A percentile compares a stretch with the other conserved stretches of the same genome.
These are phyloP conservation scores for Septoria petroselini DNA, from an alignment of 2,329 filamentous ascomycete species.

Conservation along the genomic window DNA sequence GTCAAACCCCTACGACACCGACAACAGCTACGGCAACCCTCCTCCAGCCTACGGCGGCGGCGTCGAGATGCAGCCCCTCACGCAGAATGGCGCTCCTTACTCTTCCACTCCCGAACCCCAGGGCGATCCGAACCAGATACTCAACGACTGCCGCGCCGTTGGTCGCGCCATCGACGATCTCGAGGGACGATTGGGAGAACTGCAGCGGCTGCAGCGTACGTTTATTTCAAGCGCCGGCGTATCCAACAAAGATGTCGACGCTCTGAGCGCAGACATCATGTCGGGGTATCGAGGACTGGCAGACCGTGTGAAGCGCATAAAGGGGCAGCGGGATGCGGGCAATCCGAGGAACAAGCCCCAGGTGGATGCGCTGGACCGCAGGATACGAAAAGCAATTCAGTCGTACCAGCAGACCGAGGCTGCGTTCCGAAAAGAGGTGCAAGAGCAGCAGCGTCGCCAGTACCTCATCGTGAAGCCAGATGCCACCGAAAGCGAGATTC, in stretches of 20 bases:
- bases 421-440: slow-evolving; percentile 73
- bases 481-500: slow-evolving; percentile 71
- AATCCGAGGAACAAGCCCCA: slow-evolving; percentile 73
- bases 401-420: slow-evolving; percentile 78
- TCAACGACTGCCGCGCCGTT: slow-evolving; percentile 81
- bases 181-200: slow-evolving; percentile 66
- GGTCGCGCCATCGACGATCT: slow-evolving; percentile 73
- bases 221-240: slow-evolving; percentile 67
- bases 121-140: slow-evolving; percentile 68
- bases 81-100: slow-evolving; percentile 28
- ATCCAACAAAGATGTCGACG: slow-evolving; percentile 65
- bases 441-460: slow-evolving; percentile 82
- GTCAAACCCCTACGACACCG: slow-evolving; percentile 54
- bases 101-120: slow-evolving; percentile 29
- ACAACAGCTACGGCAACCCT: slow-evolving; percentile 30
- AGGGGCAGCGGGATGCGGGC: slow-evolving; percentile 71
- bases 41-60: slow-evolving; percentile 32
- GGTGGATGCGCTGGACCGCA: slow-evolving; percentile 74
- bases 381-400: slow-evolving; percentile 76
- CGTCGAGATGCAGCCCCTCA: slow-evolving; percentile 69
- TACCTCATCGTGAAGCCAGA: slow-evolving; percentile 76
- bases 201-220: slow-evolving; percentile 68
- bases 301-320: slow-evolving; percentile 75
- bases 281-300: slow-evolving; percentile 74
- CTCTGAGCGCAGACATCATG: slow-evolving; percentile 76